Percentiles rank a stretch among this genome's conserved stretches.
phyloP scores from a whole-genome alignment of 305 asterid genomes.

The Withania somnifera region DNA sequence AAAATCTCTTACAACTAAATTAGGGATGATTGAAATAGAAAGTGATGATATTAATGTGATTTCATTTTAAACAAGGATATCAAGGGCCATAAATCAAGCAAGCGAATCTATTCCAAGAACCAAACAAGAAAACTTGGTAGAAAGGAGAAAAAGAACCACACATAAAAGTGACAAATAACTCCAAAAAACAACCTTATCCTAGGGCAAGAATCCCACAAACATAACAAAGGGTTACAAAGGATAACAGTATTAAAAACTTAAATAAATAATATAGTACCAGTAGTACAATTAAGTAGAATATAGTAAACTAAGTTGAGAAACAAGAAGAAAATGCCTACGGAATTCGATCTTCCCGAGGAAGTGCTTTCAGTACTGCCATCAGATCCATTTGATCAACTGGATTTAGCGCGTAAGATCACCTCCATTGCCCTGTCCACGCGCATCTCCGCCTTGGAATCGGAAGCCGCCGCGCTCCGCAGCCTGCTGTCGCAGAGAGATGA shows the following conservation, averaged over 20 bases:
- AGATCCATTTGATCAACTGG: constrained; percentile 92
- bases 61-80: too few relatives aligned
- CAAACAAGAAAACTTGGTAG: not conserved
- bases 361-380: constrained; percentile 52
- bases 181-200: not conserved
- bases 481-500: constrained; percentile 51
- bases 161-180: not conserved
- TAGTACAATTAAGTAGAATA: not conserved
- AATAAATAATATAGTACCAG: not conserved
- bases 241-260: not conserved
- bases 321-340: constrained; percentile 28
- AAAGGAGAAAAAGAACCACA: not conserved
- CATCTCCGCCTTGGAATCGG: constrained; percentile 70
- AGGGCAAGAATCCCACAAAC: too few relatives aligned
- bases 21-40: too few relatives aligned
- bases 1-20: too few relatives aligned
- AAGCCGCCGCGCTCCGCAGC: constrained; percentile 50
- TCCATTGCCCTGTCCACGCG: constrained; percentile 93
- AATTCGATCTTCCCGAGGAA: constrained; percentile 82
- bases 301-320: not conserved
- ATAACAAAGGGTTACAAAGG: too few relatives aligned
- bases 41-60: too few relatives aligned
- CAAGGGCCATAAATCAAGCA: too few relatives aligned
- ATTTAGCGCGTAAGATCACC: constrained; percentile 82
- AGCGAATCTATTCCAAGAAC: too few relatives aligned